phyloP scores from a whole-genome alignment of 495 filamentous ascomycete species.

The Hapsidospora chrysogenum region DNA sequence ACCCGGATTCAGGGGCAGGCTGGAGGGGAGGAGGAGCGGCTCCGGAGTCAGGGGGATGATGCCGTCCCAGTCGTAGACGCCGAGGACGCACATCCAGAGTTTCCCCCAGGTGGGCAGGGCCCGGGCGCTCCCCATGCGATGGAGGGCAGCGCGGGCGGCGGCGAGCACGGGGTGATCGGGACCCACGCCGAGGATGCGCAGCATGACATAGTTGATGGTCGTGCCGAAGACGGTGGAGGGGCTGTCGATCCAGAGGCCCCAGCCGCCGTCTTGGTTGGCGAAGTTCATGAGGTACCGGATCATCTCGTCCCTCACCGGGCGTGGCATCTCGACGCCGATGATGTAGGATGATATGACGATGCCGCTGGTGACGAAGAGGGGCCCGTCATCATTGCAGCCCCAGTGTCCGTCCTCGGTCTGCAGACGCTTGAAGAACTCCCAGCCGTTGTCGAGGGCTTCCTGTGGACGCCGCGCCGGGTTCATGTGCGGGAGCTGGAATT shows the following conservation, averaged over 20 bases:
- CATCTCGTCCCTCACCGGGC: conserved; percentile 54
- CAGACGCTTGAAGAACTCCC: conserved; percentile 58
- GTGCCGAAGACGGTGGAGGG: conserved; percentile 71
- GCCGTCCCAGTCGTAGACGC: conserved; percentile 58
- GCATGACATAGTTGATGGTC: conserved; percentile 55
- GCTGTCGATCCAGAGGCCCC: conserved; percentile 74
- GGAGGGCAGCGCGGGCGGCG: conserved; percentile 52
- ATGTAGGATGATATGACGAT: conserved; percentile 59
- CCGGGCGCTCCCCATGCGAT: conserved; percentile 56
- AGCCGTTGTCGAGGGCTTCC: conserved; percentile 48
- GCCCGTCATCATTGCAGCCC: conserved; percentile 72
- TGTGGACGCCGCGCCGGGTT: background rate
- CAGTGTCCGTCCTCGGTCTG: conserved; percentile 66
- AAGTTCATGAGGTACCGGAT: conserved; percentile 62
- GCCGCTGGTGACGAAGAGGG: conserved; percentile 55
- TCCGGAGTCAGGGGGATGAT: conserved; percentile 72
- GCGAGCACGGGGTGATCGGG: conserved; percentile 55
- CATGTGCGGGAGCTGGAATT: background rate
- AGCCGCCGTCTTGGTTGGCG: conserved; percentile 63
- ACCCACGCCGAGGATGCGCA: conserved; percentile 52
- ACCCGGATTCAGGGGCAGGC: conserved; percentile 69
- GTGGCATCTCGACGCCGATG: conserved; percentile 55
- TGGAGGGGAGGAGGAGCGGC: conserved; percentile 66
- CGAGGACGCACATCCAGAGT: conserved; percentile 58
- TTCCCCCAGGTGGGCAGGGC: conserved; percentile 71